A percentile compares a stretch with the other conserved stretches of the same genome.
Conservation (phyloP, 352 stramenopile genomes). For the Phytophthora aleatoria region DNA sequence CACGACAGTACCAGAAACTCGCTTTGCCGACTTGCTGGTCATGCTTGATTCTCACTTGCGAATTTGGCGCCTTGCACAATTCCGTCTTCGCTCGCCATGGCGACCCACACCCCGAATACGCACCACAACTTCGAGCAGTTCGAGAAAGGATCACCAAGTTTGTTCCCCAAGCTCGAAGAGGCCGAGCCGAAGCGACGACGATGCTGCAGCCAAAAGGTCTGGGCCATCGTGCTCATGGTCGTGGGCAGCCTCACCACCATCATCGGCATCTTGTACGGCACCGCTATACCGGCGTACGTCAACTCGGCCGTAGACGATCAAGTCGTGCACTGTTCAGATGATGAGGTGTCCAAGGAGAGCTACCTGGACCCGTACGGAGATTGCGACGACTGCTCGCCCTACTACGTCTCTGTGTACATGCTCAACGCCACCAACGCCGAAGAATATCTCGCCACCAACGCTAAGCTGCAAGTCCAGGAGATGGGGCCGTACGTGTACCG, state of each 20-base stretch:
- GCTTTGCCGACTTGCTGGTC: slow-evolving; percentile 1
- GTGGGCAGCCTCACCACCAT: slow-evolving; percentile 46
- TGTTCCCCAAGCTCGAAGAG: slow-evolving; percentile 35
- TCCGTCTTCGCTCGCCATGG: slow-evolving; percentile 18
- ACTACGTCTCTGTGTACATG: slow-evolving; percentile 70
- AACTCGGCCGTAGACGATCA: slow-evolving; percentile 43
- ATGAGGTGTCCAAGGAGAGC: slow-evolving; percentile 41
- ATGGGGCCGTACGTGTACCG: slow-evolving; percentile 81
- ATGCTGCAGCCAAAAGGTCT: slow-evolving; percentile 37
- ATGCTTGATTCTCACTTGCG: slow-evolving; percentile 19
- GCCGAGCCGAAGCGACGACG: slow-evolving; percentile 23
- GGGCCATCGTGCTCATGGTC: slow-evolving; percentile 37
- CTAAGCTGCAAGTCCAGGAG: slow-evolving; percentile 66
- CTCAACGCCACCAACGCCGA: slow-evolving; percentile 83
- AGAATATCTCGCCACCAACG: slow-evolving; percentile 47
- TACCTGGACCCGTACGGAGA: slow-evolving; percentile 72
- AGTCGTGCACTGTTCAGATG: slow-evolving; percentile 46
- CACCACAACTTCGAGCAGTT: slow-evolving; percentile 29
- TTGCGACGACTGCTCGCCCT: slow-evolving; percentile 77
- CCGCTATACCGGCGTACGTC: slow-evolving; percentile 57
- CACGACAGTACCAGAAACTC: not conserved
- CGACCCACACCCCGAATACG: slow-evolving; percentile 22
- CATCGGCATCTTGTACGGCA: slow-evolving; percentile 55
- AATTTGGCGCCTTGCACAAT: slow-evolving; percentile 21
- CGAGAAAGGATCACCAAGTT: slow-evolving; percentile 27